These are phyloP conservation scores for Bipolaris cookei DNA, from an alignment of 2,329 filamentous ascomycete genomes.

Conservation along the genomic window DNA sequence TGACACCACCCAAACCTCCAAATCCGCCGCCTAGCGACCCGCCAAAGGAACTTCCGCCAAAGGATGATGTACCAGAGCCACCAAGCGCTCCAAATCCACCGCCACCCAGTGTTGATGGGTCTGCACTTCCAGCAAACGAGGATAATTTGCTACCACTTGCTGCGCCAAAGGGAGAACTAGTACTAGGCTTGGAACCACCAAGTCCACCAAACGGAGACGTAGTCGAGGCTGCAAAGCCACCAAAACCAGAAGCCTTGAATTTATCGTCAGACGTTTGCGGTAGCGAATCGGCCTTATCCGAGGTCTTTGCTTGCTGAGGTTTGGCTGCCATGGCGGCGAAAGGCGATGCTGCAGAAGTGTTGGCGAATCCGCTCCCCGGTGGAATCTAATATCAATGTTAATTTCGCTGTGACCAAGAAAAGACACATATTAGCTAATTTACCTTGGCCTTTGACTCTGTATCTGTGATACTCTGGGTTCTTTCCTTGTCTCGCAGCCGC, in stretches of 20 bases:
- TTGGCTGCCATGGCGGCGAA: slow-evolving; percentile 55
- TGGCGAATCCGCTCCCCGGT: slow-evolving; percentile 52
- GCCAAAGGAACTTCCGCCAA: slow-evolving; percentile 50
- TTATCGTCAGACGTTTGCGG: slow-evolving; percentile 53
- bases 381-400: slow-evolving; percentile 38
- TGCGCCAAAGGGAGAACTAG: slow-evolving; percentile 48
- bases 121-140: slow-evolving; percentile 32
- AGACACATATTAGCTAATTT: slow-evolving; percentile 9
- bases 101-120: slow-evolving; percentile 24
- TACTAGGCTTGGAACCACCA: slow-evolving; percentile 19
- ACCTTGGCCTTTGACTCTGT: slow-evolving; percentile 35
- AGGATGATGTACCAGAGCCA: slow-evolving; percentile 42
- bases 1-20: slow-evolving; percentile 30
- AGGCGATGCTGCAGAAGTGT: slow-evolving; percentile 55
- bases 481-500: slow-evolving; percentile 45
- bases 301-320: slow-evolving; percentile 35
- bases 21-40: slow-evolving; percentile 49
- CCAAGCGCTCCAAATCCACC: slow-evolving; percentile 46
- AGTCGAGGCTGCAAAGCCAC: slow-evolving; percentile 49
- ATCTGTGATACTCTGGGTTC: slow-evolving; percentile 24
- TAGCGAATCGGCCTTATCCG: slow-evolving; percentile 27
- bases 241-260: slow-evolving; percentile 60
- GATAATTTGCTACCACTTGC: slow-evolving; percentile 33
- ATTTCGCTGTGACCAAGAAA: not conserved
- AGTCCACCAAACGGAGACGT: slow-evolving; percentile 47